A percentile compares a stretch with the other conserved stretches of the same genome.
Evolutionary conservation across 2,329 filamentous ascomycete species (phyloP).

Genomic region (Calonectria crousiana): DNA sequence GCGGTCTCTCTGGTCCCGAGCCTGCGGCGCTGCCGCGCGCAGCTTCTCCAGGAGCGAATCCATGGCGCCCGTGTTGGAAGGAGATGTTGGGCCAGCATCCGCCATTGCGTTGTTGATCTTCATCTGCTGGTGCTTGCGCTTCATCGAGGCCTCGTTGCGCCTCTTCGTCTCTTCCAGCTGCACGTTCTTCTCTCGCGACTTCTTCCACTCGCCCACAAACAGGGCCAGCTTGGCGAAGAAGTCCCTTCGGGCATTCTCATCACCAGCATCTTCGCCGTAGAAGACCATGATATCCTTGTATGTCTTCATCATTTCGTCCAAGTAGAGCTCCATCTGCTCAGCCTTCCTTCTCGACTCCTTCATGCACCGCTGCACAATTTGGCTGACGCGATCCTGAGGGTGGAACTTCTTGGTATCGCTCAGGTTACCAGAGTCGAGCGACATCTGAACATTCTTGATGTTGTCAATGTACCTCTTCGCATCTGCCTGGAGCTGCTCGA

Average conservation of each 20-base stretch:
- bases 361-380: constrained; percentile 93
- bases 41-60: constrained; percentile 95
- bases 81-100: constrained; percentile 70
- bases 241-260: constrained; percentile 92
- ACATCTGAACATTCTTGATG: constrained; percentile 92
- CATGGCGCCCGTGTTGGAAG: constrained; percentile 89
- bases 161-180: constrained; percentile 83
- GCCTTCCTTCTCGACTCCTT: constrained; percentile 96
- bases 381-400: constrained; percentile 92
- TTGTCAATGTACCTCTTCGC: constrained; percentile 95
- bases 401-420: constrained; percentile 99
- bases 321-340: constrained; percentile 92
- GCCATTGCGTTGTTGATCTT: constrained; percentile 68
- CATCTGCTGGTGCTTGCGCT: constrained; percentile 83
- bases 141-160: constrained; percentile 92
- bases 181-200: constrained; percentile 93
- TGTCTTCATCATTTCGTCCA: constrained; percentile 91
- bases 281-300: constrained; percentile 97
- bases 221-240: constrained; percentile 95
- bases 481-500: constrained; percentile 89
- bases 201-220: constrained; percentile 96
- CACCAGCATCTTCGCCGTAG: constrained; percentile 92
- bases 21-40: constrained; percentile 90
- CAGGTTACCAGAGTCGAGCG: constrained; percentile 91
- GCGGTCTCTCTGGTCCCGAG: constrained; percentile 88